These are phyloP conservation scores for Echria macrotheca DNA, from an alignment of 495 filamentous ascomycete genomes.

Conservation along the genomic window DNA sequence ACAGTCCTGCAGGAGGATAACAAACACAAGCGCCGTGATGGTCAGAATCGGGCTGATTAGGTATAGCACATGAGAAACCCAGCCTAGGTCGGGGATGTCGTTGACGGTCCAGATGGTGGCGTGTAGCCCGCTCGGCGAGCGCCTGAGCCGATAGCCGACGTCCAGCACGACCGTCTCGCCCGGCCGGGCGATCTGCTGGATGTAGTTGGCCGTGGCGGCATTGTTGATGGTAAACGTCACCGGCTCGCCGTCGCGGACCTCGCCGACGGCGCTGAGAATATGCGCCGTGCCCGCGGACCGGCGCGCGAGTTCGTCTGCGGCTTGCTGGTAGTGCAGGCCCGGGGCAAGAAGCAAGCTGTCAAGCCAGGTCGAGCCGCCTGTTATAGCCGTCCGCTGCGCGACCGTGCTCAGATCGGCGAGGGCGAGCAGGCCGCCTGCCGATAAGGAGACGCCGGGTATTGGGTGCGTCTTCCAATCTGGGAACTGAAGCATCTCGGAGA, in stretches of 20 bases:
- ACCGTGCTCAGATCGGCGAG: slow-evolving; percentile 54
- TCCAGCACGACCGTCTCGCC: slow-evolving; percentile 43
- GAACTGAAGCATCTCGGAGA: slow-evolving; percentile 14
- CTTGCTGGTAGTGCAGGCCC: slow-evolving; percentile 56
- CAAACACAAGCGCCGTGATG: slow-evolving; percentile 32
- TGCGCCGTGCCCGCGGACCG: slow-evolving; percentile 15
- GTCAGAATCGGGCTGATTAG: slow-evolving; percentile 41
- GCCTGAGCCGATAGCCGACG: slow-evolving; percentile 30
- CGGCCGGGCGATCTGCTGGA: slow-evolving; percentile 41
- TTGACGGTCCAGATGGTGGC: slow-evolving; percentile 28
- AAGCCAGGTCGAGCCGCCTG: slow-evolving; percentile 45
- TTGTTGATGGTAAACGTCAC: slow-evolving; percentile 47
- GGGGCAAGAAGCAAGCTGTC: slow-evolving; percentile 54
- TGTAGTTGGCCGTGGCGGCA: slow-evolving; percentile 46
- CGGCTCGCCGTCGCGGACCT: slow-evolving; percentile 23
- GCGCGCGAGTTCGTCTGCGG: slow-evolving; percentile 40
- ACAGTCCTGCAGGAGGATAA: slow-evolving; percentile 44
- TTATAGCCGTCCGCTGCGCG: slow-evolving; percentile 48
- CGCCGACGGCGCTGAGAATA: slow-evolving; percentile 27
- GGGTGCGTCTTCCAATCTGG: slow-evolving; percentile 12
- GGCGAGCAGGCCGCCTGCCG: slow-evolving; percentile 46
- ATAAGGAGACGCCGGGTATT: slow-evolving; percentile 36
- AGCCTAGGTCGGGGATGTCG: slow-evolving; percentile 27
- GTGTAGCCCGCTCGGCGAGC: slow-evolving; percentile 21
- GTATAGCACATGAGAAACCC: slow-evolving; percentile 41